Base-by-base conservation (phyloP, 2,329 filamentous ascomycete species). In the Alternaria sp. region DNA sequence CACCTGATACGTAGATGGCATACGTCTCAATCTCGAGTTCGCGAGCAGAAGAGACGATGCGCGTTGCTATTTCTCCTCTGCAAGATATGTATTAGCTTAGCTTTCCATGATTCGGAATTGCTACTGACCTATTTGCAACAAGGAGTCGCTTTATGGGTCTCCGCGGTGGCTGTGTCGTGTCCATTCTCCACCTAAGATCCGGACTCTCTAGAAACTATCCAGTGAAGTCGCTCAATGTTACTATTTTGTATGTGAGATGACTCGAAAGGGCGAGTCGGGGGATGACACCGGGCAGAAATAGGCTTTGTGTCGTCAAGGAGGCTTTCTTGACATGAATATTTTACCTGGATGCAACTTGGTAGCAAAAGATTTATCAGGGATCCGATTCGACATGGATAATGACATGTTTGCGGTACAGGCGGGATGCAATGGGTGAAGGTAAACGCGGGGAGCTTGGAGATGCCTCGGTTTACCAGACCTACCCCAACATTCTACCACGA, bases 21-120 rank as follows among this genome's bases (percentile, higher is more conserved):
- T 83, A 85, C 1, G 86, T 88, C 55, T 86, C 82, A 9, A 88
- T 79, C 12, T 78, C 79, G 3, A 89, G 78, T 74, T 90, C 88
- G 41, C 86, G 81, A n/a, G 85, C 85, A 57, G 87, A 82, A 30
- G 84, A 82, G 34, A 89, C 78, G 49, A 90, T 87, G 12, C 88
- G 83, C 3, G 86, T 83, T 55, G 87, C 87, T 53, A 90, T 89
- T 74, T 90, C 88, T 57, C 88, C 88, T 78, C 87, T 87, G 54
- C 8, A 8, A 22, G 1, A 28, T 32, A 22, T 1, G 22, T 32
- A 20, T 58, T 44, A 64, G 59, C 14, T 0, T 25, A 16, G 11
- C 30, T 28, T 8, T 9, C 2, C 25, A 27, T 28, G 7, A 25
- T 27, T 5, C 7, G 2, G 10, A 11, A 4, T 4, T 16, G 22